Evolutionary conservation across 78 protist genomes (phyloP), one percentile per base, ranked within the genome.

Genomic region (Dictyostelium citrinum): DNA sequence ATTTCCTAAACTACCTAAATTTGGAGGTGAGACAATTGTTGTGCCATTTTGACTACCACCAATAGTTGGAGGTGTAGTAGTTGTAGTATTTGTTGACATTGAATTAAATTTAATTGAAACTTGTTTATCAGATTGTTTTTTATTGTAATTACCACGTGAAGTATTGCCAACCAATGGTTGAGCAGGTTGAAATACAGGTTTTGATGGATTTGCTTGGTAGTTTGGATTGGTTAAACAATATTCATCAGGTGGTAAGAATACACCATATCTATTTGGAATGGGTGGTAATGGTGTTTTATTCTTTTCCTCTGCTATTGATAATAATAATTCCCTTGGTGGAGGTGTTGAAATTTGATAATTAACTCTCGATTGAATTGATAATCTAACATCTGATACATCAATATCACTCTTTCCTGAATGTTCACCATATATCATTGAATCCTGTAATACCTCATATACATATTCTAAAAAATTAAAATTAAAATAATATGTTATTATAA

Each of bases 241-340:
- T 76, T 88, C 93, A 46, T 88, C 93, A 0, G 93, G 85, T 67
- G 93, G 93, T 46, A 88, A 27, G 14, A 88, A 68, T 17, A 88
- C 61, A 88, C 93, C 93, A 88, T 78, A 78, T 46, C 72, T 88
- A 20, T 88, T 78, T 67, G 93, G 93, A 49, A 88, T 88, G 16
- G 77, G 81, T 46, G 93, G 93, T 67, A 88, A 35, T 29, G 93
- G 93, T 61, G 72, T 78, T 39, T 78, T 76, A 67, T 88, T 88
- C 51, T 67, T 61, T 49, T 88, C 93, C 9, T 88, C 93, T 12
- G 84, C 83, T 20, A 88, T 88, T 39, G 81, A 37, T 68, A 78
- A 14, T 46, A 88, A 31, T 33, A 88, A 1, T 33, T 88, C 93
- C 71, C 93, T 58, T n/a, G 92, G 92, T 49, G 93, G 93, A 45